Evolutionary conservation across 225 moss, liverwort and hornwort genomes (phyloP).

Genomic region (Bryoerythrophyllum caledonicum): DNA sequence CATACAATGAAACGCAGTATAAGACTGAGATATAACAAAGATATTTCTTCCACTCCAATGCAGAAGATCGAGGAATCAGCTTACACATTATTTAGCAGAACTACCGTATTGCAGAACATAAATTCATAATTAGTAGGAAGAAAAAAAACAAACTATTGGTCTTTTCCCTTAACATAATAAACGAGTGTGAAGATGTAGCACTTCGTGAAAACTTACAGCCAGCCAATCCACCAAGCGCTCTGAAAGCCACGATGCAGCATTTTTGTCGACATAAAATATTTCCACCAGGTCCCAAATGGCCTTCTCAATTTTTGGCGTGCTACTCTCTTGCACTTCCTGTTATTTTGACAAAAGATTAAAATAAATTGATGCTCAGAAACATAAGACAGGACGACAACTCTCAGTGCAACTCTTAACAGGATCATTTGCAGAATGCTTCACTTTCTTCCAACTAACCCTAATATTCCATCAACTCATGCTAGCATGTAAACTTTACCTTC

Average conservation of each 20-base stretch:
- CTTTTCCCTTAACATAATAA: neutral
- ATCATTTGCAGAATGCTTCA: neutral
- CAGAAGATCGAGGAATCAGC: conserved; percentile 10
- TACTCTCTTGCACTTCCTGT: conserved; percentile 57
- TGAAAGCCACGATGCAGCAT: conserved; percentile 82
- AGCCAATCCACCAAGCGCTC: conserved; percentile 98
- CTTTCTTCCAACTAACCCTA: conserved; percentile 5
- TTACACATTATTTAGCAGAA: neutral
- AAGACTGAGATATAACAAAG: conserved; percentile 6
- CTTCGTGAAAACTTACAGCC: conserved; percentile 51
- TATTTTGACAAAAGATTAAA: conserved; percentile 16
- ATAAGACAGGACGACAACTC: conserved; percentile 9
- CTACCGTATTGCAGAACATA: neutral
- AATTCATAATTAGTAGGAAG: neutral
- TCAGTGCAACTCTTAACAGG: conserved; percentile 8
- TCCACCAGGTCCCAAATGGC: conserved; percentile 96
- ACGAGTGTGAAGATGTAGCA: conserved; percentile 16
- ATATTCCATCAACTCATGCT: conserved; percentile 23
- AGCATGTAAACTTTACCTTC: conserved; percentile 62
- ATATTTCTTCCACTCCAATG: conserved; percentile 5
- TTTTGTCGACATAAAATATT: conserved; percentile 93
- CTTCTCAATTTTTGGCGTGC: conserved; percentile 58
- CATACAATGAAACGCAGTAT: neutral
- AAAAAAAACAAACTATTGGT: neutral
- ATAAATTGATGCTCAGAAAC: conserved; percentile 15